Evolutionary conservation across 768 basidiomycete species (phyloP).

Genomic region (Tricholoma saponaceum): DNA sequence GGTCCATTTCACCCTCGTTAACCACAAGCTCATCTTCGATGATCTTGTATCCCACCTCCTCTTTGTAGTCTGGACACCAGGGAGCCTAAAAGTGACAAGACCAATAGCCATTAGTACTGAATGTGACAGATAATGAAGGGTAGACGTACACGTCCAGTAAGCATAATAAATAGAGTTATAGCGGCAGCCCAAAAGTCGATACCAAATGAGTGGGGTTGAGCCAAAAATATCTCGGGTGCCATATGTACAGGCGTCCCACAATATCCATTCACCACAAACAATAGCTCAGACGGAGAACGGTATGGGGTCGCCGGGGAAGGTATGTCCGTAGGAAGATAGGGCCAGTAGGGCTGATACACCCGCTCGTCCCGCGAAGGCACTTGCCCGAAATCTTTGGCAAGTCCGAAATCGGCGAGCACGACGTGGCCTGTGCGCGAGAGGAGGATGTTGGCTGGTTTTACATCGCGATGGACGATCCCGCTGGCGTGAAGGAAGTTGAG

Average conservation of each 20-base stretch:
- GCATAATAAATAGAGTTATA: neutral
- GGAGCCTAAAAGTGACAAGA: neutral
- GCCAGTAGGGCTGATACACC: neutral
- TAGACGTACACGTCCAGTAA: neutral
- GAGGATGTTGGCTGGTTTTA: conserved; percentile 3
- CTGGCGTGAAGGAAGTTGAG: neutral
- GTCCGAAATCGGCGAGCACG: neutral
- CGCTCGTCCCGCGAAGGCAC: neutral
- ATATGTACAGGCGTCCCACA: conserved; percentile 1
- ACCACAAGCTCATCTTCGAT: neutral
- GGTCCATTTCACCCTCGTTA: neutral
- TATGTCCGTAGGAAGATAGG: neutral
- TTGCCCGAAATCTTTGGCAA: neutral
- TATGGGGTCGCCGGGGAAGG: neutral
- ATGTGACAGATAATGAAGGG: neutral
- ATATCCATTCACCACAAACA: neutral
- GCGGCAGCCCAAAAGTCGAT: neutral
- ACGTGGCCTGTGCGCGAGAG: neutral
- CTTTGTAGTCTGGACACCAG: neutral
- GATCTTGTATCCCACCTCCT: neutral
- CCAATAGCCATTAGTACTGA: neutral
- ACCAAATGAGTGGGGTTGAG: neutral
- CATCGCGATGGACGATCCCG: neutral
- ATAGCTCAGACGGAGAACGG: neutral
- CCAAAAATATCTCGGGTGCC: neutral